Evolutionary conservation across 2,329 filamentous ascomycete species (phyloP).

Genomic region (Reticulascus tulasneorum): DNA sequence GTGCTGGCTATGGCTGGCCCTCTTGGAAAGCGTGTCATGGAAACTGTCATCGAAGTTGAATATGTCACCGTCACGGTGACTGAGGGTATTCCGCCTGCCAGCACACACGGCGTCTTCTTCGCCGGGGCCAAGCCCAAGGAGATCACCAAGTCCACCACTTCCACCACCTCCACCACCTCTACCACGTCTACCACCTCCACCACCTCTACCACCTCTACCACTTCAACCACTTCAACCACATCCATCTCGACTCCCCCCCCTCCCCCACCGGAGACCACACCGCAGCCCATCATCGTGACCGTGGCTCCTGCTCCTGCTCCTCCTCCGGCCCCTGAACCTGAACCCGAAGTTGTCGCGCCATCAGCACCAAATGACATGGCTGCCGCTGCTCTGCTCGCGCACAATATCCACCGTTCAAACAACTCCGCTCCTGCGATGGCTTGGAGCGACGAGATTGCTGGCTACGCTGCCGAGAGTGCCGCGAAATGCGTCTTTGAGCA

Average conservation of each 20-base stretch:
- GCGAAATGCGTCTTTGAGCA: constrained; percentile 69
- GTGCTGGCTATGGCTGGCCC: constrained; percentile 42
- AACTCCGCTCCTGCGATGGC: constrained; percentile 64
- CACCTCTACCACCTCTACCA: constrained; percentile 7
- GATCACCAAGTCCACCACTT: constrained; percentile 2
- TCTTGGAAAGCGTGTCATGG: constrained; percentile 34
- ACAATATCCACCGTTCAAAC: constrained; percentile 84
- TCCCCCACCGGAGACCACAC: constrained; percentile 12
- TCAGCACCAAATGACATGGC: constrained; percentile 27
- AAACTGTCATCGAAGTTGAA: constrained; percentile 38
- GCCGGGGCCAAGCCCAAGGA: constrained; percentile 14
- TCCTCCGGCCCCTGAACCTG: constrained; percentile 10
- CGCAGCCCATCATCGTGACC: constrained; percentile 4
- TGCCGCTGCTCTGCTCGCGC: constrained; percentile 57
- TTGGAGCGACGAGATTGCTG: constrained; percentile 64
- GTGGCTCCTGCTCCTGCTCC: constrained; percentile 9
- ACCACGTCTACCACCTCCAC: constrained; percentile 10
- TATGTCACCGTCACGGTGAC: constrained; percentile 42
- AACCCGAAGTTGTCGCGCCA: constrained; percentile 3
- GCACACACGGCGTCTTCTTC: constrained; percentile 20
- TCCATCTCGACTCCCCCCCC: constrained; percentile 8
- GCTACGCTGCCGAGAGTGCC: constrained; percentile 62
- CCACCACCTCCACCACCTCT: constrained; percentile 11
- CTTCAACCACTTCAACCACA: constrained; percentile 20
- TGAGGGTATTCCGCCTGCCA: constrained; percentile 19